Base-by-base conservation (phyloP, 129 eudicot genomes). In the Apium graveolens region DNA sequence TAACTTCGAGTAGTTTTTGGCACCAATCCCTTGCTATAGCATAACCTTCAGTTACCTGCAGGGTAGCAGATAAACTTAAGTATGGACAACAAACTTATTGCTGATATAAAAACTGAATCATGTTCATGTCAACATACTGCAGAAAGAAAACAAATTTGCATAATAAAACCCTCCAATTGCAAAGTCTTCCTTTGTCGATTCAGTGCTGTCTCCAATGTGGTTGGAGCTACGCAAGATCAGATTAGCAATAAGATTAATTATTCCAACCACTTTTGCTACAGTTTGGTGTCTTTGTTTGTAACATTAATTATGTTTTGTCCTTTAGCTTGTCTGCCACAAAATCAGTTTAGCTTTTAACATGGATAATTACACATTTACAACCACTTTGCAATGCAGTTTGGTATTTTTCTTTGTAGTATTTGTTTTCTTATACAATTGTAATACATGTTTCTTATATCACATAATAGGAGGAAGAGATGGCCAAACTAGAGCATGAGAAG, bases 401-500 rank as follows among this genome's bases (percentile, higher is more conserved):
- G 37, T 73, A 66, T 60, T 65, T 73, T 42, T 34, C 9, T 27
- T 53, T 76, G 27, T 46, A 24, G n/a, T 51, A 48, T 60, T 3
- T n/a, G 3, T 20, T 41, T 76, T 65, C 34, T 65, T 32, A 42
- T n/a, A 60, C 18, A 29, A 7, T 31, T 57, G 65, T 57, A n/a
- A n/a, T 60, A 9, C 11, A n/a, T 60, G 17, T 60, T 60, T n/a
- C 18, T 66, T 26, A 37, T 37, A 4, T 76, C 55, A 24, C 27
- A 74, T 34, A 41, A 65, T 51, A 89, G 93, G 91, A 87, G 81
- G 91, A 87, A 78, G 91, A 83, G 66, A 79, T 70, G 43, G 41
- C 91, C 51, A 89, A 87, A 78, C 45, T 83, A 83, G 89, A 89
- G 82, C 77, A 81, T 70, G 86, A 81, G 69, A 81, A 82, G 53